phyloP scores from a whole-genome alignment of 2,329 filamentous ascomycete species.

The Talaromyces sp. region DNA sequence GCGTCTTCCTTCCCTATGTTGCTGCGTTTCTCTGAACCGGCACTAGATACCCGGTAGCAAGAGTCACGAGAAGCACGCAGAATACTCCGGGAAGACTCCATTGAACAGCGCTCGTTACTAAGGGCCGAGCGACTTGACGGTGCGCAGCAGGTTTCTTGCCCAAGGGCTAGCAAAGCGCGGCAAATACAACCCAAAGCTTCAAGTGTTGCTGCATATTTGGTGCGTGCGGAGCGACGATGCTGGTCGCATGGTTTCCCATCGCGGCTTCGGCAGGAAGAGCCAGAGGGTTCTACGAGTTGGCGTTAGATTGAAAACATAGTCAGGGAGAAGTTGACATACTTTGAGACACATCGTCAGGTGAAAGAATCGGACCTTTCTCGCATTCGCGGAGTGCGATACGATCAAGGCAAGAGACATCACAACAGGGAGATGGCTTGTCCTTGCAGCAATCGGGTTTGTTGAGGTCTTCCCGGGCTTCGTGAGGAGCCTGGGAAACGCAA shows the following conservation, averaged over 20 bases:
- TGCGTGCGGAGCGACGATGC: constrained; percentile 38
- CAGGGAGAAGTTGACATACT: not conserved
- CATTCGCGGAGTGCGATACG: constrained; percentile 49
- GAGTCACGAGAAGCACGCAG: not conserved
- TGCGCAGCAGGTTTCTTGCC: constrained; percentile 54
- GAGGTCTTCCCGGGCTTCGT: not conserved
- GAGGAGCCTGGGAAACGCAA: not conserved
- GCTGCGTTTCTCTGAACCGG: not conserved
- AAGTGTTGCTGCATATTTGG: constrained; percentile 47
- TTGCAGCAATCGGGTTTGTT: constrained; percentile 41
- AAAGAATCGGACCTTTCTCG: constrained; percentile 15
- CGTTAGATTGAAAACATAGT: not conserved
- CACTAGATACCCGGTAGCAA: too few species aligned
- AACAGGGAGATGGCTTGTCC: constrained; percentile 44
- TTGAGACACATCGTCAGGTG: not conserved
- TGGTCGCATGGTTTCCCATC: constrained; percentile 36
- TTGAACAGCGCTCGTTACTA: not conserved
- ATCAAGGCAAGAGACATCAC: constrained; percentile 46
- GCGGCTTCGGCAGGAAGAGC: not conserved
- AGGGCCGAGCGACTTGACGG: constrained; percentile 22
- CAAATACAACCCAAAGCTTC: constrained; percentile 56
- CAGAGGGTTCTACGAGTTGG: not conserved
- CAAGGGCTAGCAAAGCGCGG: constrained; percentile 52
- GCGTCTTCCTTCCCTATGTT: not conserved
- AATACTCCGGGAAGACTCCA: not conserved